phyloP scores from a whole-genome alignment of 2,329 filamentous ascomycete genomes.

The Stachybotrys echinatus region DNA sequence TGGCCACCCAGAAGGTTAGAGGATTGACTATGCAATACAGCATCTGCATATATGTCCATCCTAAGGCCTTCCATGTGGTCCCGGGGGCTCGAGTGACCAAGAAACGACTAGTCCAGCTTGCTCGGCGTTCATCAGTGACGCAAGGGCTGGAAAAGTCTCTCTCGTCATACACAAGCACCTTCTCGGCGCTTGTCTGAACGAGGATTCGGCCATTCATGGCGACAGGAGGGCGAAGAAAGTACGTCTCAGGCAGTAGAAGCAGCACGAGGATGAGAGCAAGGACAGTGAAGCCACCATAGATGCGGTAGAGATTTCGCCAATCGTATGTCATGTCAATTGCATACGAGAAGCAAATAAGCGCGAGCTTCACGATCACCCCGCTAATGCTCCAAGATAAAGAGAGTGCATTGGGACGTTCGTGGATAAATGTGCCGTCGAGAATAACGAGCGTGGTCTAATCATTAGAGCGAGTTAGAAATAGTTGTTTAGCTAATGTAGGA shows the following conservation, averaged over 20 bases:
- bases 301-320: neutral
- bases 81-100: neutral
- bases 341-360: neutral
- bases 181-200: neutral
- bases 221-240: neutral
- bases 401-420: neutral
- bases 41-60: conserved; percentile 12
- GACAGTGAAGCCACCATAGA: neutral
- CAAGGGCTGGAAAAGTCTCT: neutral
- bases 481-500: too few species aligned
- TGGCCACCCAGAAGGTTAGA: conserved; percentile 12
- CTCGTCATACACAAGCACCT: conserved; percentile 2
- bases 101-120: too few species aligned
- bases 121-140: neutral
- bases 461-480: neutral
- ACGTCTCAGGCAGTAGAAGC: neutral
- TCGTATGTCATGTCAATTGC: neutral
- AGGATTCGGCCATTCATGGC: neutral
- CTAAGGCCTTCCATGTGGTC: neutral
- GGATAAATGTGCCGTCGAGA: conserved; percentile 1
- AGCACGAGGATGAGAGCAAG: neutral
- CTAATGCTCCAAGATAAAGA: neutral
- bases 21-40: conserved; percentile 12
- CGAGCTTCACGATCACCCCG: neutral
- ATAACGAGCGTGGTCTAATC: neutral